Base-by-base conservation (phyloP, 2,329 filamentous ascomycete species). In the Pseudohalonectria lignicola region DNA sequence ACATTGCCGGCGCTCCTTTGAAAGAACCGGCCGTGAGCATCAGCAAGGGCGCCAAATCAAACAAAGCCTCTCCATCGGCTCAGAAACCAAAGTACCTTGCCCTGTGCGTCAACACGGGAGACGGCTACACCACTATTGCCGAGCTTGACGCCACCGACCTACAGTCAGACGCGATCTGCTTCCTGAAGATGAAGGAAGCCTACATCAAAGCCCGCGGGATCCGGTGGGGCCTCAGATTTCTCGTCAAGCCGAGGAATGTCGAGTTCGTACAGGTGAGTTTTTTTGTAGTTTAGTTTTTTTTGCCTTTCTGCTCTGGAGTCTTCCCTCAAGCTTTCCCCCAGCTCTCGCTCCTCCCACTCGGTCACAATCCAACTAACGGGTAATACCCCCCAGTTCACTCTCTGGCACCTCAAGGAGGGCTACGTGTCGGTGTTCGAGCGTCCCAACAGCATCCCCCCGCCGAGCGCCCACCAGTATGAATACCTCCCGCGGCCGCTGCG, bases 401-500 rank as follows among this genome's bases (percentile, higher is more conserved):
- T 34, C 8, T 34, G 32, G 32, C 20, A 34, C 19, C 32, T 34
- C 18, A 17, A 19, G 2, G 8, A 17, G 18, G 32, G 32, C 8
- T 34, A 34, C 18, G 32, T 34, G 8, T 34, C 32, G 2, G 23
- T 34, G 10, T 34, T 12, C 32, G 15, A 15, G 17, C 32, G 32
- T 9, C 32, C 32, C 4, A n/a, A 34, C 5, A 34, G 32, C 32
- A 23, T 34, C 18, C 32, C 32, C n/a, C 32, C 32, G 19, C 18
- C 19, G 8, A 23, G 4, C 19, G 18, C 32, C 18, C 4, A n/a
- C n/a, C 21, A 33, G 15, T 39, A 39, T 21, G 37, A 34, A 7
- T 39, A 39, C 30, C 12, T 12, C 11, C 36, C 36, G 36, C 30
- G 30, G 18, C 23, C 32, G 18, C 32, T 34, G n/a, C 18, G 18